Percentiles rank a stretch among this genome's conserved stretches.
These are phyloP conservation scores for Sporothrix schenckii DNA, from an alignment of 2,329 filamentous ascomycete species.

Conservation along the genomic window DNA sequence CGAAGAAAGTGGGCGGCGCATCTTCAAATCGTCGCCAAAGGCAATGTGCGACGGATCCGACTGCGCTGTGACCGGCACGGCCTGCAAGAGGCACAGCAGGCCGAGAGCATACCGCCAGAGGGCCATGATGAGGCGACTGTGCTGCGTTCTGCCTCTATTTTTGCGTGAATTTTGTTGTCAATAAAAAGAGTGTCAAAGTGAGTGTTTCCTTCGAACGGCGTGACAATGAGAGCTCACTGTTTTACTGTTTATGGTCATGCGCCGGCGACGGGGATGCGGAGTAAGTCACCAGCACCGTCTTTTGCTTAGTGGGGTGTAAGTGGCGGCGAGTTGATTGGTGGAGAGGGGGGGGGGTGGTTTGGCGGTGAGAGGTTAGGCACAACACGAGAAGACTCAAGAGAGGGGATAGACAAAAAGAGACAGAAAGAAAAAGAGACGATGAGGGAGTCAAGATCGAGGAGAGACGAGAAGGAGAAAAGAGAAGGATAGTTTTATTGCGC, in stretches of 20 bases:
- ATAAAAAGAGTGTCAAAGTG: not conserved
- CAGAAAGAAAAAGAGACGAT: no score
- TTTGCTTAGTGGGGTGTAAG: not conserved
- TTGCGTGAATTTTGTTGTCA: not conserved
- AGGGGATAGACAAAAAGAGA: no score
- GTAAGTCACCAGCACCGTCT: not conserved
- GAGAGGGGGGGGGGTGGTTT: not conserved
- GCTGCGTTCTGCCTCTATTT: not conserved
- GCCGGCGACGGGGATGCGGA: not conserved
- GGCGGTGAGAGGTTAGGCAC: no score
- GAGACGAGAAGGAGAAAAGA: no score
- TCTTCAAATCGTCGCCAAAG: not conserved
- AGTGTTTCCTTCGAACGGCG: no score
- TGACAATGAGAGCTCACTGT: no score
- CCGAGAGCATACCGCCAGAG: not conserved
- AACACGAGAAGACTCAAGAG: not conserved
- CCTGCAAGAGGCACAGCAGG: not conserved
- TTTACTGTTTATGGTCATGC: not conserved
- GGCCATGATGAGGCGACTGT: not conserved
- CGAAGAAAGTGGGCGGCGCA: not conserved
- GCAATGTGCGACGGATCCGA: not conserved
- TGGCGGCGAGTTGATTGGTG: not conserved
- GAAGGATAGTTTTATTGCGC: no score
- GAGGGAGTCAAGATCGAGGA: no score
- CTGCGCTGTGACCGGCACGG: not conserved